phyloP scores from a whole-genome alignment of 2,329 filamentous ascomycete species.

The Blumeriella jaapii region DNA sequence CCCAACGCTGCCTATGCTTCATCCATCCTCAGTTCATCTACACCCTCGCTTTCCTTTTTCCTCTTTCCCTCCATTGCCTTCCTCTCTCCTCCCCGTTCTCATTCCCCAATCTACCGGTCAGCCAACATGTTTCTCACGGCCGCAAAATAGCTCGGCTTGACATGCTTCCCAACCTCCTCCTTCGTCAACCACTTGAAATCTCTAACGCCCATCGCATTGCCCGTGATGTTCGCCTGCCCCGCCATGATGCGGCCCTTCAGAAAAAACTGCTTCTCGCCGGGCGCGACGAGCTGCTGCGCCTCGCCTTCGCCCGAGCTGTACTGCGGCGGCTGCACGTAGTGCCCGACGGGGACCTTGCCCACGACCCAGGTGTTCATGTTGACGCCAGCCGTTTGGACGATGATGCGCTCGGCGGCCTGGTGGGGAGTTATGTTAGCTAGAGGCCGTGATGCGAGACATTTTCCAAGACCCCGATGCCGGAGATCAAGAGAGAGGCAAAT shows the following conservation, averaged over 20 bases:
- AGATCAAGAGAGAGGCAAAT: too few species aligned
- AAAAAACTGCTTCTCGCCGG: conserved; percentile 83
- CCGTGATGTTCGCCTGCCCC: conserved; percentile 73
- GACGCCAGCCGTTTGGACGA: conserved; percentile 65
- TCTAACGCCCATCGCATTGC: conserved; percentile 58
- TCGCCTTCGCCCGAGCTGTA: conserved; percentile 26
- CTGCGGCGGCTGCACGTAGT: conserved; percentile 49
- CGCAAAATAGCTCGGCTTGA: conserved; percentile 59
- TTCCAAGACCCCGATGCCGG: background rate
- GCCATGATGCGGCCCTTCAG: conserved; percentile 95
- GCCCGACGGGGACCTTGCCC: conserved; percentile 77
- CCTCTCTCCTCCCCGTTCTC: too few species aligned
- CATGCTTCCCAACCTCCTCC: conserved; percentile 65
- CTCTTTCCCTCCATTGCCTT: too few species aligned
- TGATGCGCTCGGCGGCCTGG: conserved; percentile 71
- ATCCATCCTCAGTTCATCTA: too few species aligned
- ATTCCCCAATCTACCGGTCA: conserved; percentile 52
- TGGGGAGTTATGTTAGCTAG: conserved; percentile 6
- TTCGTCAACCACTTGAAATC: conserved; percentile 91
- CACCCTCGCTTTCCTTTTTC: too few species aligned
- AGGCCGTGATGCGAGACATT: background rate
- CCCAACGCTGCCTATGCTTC: too few species aligned
- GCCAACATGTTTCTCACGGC: conserved; percentile 74
- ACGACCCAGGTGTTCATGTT: conserved; percentile 99
- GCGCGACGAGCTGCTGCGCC: conserved; percentile 26